phyloP scores from a whole-genome alignment of 257 asterid species.

The Nicotiana attenuata region DNA sequence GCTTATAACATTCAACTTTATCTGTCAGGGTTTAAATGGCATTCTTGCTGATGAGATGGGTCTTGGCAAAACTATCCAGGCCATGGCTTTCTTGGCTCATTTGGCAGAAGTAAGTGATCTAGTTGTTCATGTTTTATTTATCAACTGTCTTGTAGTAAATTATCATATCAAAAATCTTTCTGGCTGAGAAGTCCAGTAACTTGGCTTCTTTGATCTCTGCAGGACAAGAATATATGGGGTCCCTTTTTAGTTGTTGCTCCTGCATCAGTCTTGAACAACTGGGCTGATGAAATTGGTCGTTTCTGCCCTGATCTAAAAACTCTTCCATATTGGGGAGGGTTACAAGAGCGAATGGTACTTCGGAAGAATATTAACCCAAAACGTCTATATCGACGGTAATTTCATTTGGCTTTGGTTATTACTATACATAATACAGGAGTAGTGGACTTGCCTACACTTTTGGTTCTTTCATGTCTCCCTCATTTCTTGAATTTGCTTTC shows the following conservation, averaged over 20 bases:
- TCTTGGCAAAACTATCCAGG: conserved; percentile 93
- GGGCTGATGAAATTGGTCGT: conserved; percentile 99
- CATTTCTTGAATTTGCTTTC: background rate
- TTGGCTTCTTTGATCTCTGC: conserved; percentile 22
- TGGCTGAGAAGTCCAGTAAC: conserved; percentile 13
- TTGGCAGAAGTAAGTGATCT: conserved; percentile 76
- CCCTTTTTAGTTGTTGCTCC: conserved; percentile 99
- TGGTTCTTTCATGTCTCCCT: background rate
- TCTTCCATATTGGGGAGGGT: conserved; percentile 97
- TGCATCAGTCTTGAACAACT: conserved; percentile 89
- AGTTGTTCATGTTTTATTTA: conserved; percentile 7
- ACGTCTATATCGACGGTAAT: conserved; percentile 90
- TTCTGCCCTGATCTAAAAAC: conserved; percentile 94
- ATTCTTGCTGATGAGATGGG: conserved; percentile 99
- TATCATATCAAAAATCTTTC: background rate
- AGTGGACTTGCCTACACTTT: background rate
- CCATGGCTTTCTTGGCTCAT: conserved; percentile 98
- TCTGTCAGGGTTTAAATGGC: conserved; percentile 82
- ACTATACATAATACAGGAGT: background rate
- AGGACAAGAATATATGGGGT: conserved; percentile 99
- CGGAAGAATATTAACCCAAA: conserved; percentile 95
- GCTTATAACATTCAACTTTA: conserved; percentile 7
- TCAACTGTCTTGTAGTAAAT: background rate
- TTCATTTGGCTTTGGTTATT: background rate
- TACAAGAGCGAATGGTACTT: conserved; percentile 73